Conservation (phyloP, 805 yeast genomes). For the Lachancea thermotolerans region DNA sequence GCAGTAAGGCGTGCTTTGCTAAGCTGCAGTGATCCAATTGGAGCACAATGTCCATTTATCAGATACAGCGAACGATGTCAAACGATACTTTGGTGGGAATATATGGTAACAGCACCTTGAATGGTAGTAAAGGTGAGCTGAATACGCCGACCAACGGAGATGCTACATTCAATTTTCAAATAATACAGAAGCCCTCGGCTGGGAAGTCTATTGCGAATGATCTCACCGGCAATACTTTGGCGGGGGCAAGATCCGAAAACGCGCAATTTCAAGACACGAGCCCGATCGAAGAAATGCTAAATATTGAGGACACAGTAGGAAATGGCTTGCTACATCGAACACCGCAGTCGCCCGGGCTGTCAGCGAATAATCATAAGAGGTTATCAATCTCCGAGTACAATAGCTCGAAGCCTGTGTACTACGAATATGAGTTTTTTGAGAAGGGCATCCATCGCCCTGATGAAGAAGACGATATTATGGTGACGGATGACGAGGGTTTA, state of each 20-base stretch:
- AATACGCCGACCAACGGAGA: slow-evolving; percentile 9
- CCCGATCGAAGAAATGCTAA: slow-evolving; percentile 9
- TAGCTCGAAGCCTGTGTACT: slow-evolving; percentile 23
- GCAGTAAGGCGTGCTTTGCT: too few species aligned
- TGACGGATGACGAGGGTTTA: slow-evolving; percentile 8
- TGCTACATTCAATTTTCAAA: slow-evolving; percentile 14
- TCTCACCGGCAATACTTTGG: slow-evolving; percentile 28
- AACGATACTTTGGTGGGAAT: slow-evolving; percentile 17
- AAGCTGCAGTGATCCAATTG: too few species aligned
- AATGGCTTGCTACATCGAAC: slow-evolving; percentile 1
- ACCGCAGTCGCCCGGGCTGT: not conserved
- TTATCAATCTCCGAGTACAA: slow-evolving; percentile 28
- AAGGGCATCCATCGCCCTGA: not conserved
- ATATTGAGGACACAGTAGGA: slow-evolving; percentile 4
- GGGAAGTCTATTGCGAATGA: slow-evolving; percentile 18
- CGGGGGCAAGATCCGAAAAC: slow-evolving; percentile 5
- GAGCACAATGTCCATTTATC: slow-evolving; percentile 12
- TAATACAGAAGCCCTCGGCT: slow-evolving; percentile 11
- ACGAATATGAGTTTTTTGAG: slow-evolving; percentile 28
- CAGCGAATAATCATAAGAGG: slow-evolving; percentile 8
- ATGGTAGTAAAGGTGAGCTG: slow-evolving; percentile 3
- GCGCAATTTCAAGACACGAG: slow-evolving; percentile 4
- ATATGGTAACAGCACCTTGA: slow-evolving; percentile 1
- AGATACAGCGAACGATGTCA: slow-evolving; percentile 14
- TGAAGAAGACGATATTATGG: slow-evolving; percentile 9